Base-by-base conservation (phyloP, 169 alveolate species). In the Hammondia hammondi region DNA sequence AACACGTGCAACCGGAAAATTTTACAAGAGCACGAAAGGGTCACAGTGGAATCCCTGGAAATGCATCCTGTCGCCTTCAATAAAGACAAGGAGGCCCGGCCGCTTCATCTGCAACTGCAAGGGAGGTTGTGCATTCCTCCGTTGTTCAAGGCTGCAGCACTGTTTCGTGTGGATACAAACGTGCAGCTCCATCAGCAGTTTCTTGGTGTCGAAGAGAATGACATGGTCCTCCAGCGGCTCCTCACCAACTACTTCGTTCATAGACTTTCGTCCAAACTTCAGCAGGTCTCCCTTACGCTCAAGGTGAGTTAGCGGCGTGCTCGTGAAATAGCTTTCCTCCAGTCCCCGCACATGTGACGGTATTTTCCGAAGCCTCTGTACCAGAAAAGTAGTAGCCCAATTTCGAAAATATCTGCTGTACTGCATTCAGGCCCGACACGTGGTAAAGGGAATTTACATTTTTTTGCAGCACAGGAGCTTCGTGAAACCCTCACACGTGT, bases 201-300 rank as follows among this genome's bases (percentile, higher is more conserved):
- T n/a, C 90, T 82, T 43, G 90, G 90, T 4, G 70, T 82, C 45
- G 90, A 82, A 48, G 90, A 82, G 0, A 82, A 82, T 46, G 90
- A 82, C 90, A 45, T 82, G 72, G 90, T 35, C 39, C 43, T 82
- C 70, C 90, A 82, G 70, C 90, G 70, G 21, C 90, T 82, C 61
- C 70, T 82, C 52, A 82, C 72, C 90, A 82, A 82, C 90, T 82
- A 82, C 90, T 82, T 43, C 90, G 70, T 46, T 19, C 90, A 43
- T 52, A 10, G 70, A 45, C 90, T 82, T 29, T 82, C 90, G n/a
- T 35, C 90, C 72, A 43, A 43, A 82, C 90, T 46, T 29, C 90
- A 82, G 37, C 71, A 82, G 70, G 90, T 82, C 29, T 43, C 90
- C 19, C 70, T 82, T 39, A 6, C 10, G 61, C 70, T 82, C 43